phyloP scores from a whole-genome alignment of 2,329 filamentous ascomycete genomes.

The Cadophora sp. region DNA sequence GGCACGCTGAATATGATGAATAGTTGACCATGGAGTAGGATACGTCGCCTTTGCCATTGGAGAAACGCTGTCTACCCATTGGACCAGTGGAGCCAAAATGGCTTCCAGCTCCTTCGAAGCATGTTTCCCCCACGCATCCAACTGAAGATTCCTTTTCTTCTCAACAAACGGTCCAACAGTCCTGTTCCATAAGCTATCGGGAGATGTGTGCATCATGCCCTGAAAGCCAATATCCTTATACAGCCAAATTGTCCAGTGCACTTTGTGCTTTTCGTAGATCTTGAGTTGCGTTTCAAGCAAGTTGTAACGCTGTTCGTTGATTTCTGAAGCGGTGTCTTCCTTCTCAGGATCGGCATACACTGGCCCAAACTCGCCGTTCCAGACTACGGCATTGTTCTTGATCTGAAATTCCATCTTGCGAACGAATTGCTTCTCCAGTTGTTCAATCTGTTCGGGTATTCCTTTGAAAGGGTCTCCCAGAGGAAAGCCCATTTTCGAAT shows the following conservation, averaged over 20 bases:
- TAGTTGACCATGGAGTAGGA: not conserved
- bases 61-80: not conserved
- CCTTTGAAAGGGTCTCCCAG: conserved; percentile 51
- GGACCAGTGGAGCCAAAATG: not conserved
- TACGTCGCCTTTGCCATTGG: not conserved
- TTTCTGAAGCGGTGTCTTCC: conserved; percentile 46
- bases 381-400: conserved; percentile 50
- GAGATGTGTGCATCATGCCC: not conserved
- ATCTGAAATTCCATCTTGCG: conserved; percentile 55
- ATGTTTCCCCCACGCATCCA: not conserved
- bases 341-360: conserved; percentile 46
- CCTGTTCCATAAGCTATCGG: not conserved
- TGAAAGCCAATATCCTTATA: too few species aligned
- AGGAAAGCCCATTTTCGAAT: conserved; percentile 58
- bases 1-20: not conserved
- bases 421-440: conserved; percentile 49
- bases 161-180: not conserved
- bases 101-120: not conserved
- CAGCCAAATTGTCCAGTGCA: too few species aligned
- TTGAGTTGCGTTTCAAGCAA: conserved; percentile 55
- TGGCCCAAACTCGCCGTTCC: conserved; percentile 60
- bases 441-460: conserved; percentile 51
- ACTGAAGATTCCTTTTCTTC: not conserved
- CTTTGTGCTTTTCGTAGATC: conserved; percentile 54
- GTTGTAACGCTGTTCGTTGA: conserved; percentile 53